Base-by-base conservation (phyloP, 1,284 basidiomycete species). In the Microbotryum intermedium region DNA sequence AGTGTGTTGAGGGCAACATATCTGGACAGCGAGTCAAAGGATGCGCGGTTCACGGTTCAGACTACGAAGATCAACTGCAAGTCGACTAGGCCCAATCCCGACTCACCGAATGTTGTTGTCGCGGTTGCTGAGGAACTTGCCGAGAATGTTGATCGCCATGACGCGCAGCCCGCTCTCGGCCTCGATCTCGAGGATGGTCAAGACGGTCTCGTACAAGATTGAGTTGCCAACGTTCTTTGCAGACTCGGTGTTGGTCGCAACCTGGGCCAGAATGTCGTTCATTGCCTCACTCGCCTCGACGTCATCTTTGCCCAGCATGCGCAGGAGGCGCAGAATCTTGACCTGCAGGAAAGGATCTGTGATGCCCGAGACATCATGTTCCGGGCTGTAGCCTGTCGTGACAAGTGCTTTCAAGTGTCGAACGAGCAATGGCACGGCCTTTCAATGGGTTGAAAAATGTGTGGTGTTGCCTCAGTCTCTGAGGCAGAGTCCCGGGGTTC, bases 61-160 rank as follows among this genome's bases (percentile, higher is more conserved):
- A 16, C 34, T 11, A 39, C 34, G 13, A 16, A 39, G 34, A 16
- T 39, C 34, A 39, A 16, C 18, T 50, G 7, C 29, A 50, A 58
- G n/a, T 53, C 50, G 21, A 4, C 34, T 39, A 39, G 18, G 34
- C 34, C 34, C 13, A 16, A 11, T 16, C 34, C 13, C 18, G 34
- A 76, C 81, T 59, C 72, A 92, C 88, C 92, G 84, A 71, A 98
- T 98, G 74, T 99, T 99, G 77, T 99, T 99, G 75, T 99, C 95
- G 34, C 90, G 82, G 77, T 99, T 98, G 72, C 90, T 87, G 70
- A 99, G 79, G 79, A 98, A 99, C 76, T 97, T 98, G 63, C 95
- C 95, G 48, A 99, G 81, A 61, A 98, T 97, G 74, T 99, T 99
- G 77, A 99, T 99, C 0, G 95, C 95, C 95, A 99, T 97, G 56